Evolutionary conservation across 768 basidiomycete species (phyloP).

Genomic region (Psilocybe cyanescens): DNA sequence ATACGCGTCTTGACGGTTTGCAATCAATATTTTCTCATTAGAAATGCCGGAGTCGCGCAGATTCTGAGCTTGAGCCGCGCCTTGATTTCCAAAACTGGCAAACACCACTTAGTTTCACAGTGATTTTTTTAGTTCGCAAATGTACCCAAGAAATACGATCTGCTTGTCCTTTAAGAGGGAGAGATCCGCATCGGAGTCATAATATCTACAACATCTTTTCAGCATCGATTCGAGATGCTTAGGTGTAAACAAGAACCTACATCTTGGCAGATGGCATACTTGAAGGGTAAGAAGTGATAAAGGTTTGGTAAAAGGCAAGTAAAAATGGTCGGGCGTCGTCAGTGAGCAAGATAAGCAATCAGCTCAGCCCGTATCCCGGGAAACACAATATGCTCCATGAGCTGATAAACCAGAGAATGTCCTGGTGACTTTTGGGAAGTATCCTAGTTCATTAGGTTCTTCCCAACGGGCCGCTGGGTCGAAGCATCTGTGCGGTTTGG

Average conservation of each 20-base stretch:
- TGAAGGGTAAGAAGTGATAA: constrained; percentile 2
- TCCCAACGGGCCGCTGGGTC: neutral
- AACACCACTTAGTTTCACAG: neutral
- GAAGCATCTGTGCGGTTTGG: neutral
- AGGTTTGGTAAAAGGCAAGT: neutral
- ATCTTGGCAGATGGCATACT: constrained; percentile 55
- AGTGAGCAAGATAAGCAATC: constrained; percentile 2
- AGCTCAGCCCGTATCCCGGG: neutral
- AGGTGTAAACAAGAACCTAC: constrained; percentile 30
- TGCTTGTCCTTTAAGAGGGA: constrained; percentile 48
- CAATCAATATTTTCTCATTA: constrained; percentile 63
- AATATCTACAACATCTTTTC: constrained; percentile 41
- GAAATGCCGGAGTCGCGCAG: constrained; percentile 64
- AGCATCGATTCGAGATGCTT: neutral
- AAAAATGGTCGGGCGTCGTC: neutral
- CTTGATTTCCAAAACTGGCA: constrained; percentile 66
- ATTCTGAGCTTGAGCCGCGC: constrained; percentile 69
- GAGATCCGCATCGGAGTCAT: constrained; percentile 65
- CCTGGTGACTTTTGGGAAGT: constrained; percentile 19
- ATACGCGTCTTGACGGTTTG: constrained; percentile 60
- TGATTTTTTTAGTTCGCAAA: neutral
- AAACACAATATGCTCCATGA: neutral
- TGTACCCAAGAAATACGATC: constrained; percentile 65
- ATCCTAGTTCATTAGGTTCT: constrained; percentile 4
- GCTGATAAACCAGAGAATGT: constrained; percentile 6